phyloP scores from a whole-genome alignment of 768 basidiomycete species.

The Pleurotus tuoliensis region DNA sequence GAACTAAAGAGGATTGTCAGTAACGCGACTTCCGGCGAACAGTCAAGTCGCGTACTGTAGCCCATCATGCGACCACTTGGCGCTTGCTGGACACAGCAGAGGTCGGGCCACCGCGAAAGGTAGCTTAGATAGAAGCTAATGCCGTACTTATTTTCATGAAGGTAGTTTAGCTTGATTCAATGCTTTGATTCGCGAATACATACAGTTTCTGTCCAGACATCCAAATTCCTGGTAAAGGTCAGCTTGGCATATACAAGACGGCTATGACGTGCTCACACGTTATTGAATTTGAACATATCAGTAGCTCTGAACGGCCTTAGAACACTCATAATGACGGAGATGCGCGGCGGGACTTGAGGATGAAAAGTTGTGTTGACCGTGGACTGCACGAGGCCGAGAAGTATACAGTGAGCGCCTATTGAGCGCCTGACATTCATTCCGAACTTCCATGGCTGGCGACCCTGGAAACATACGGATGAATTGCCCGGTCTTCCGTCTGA shows the following conservation, averaged over 20 bases:
- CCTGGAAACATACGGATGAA: too few relatives aligned
- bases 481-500: neutral
- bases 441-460: neutral
- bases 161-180: neutral
- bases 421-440: too few relatives aligned
- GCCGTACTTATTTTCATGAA: constrained; percentile 55
- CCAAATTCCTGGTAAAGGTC: constrained; percentile 66
- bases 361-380: neutral
- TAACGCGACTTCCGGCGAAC: neutral
- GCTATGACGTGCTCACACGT: constrained; percentile 51
- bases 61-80: constrained; percentile 86
- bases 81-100: constrained; percentile 80
- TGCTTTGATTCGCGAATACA: constrained; percentile 20
- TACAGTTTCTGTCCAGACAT: constrained; percentile 97
- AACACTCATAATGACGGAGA: constrained; percentile 64
- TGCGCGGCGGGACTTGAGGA: neutral
- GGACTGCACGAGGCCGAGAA: too few relatives aligned
- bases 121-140: constrained; percentile 88
- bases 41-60: constrained; percentile 64
- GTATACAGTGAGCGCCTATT: too few relatives aligned
- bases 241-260: neutral
- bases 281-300: constrained; percentile 92
- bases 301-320: constrained; percentile 82
- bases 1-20: constrained; percentile 45
- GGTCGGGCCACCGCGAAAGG: constrained; percentile 87